phyloP scores from a whole-genome alignment of 768 basidiomycete genomes.

The Krasilnikovozyma curviuscula region DNA sequence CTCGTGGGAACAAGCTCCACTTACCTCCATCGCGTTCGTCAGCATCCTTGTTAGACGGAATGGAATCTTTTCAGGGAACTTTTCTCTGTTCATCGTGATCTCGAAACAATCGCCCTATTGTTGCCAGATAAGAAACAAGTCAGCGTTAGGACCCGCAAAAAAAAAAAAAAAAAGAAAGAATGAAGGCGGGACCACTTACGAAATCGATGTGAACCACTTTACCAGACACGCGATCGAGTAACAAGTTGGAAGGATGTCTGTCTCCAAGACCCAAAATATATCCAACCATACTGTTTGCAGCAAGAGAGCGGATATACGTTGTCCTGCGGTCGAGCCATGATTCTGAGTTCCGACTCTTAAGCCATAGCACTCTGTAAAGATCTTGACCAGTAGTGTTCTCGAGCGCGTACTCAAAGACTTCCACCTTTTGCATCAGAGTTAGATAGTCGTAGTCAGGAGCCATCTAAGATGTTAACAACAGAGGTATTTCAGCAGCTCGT shows the following conservation, averaged over 20 bases:
- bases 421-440: conserved; percentile 86
- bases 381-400: conserved; percentile 98
- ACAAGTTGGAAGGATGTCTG: conserved; percentile 84
- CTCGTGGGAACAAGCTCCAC: conserved; percentile 14
- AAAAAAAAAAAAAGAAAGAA: neutral
- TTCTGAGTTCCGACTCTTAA: conserved; percentile 85
- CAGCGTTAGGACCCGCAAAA: too few relatives aligned
- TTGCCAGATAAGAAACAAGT: too few relatives aligned
- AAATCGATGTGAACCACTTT: conserved; percentile 69
- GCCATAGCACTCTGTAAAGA: conserved; percentile 86
- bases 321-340: conserved; percentile 94
- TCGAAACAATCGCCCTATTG: conserved; percentile 80
- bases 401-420: conserved; percentile 95
- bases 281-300: conserved; percentile 95
- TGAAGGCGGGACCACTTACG: conserved; percentile 19
- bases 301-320: conserved; percentile 85
- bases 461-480: conserved; percentile 42
- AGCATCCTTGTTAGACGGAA: conserved; percentile 97
- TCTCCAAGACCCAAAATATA: conserved; percentile 96
- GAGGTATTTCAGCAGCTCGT: neutral
- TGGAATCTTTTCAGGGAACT: conserved; percentile 96
- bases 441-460: conserved; percentile 95
- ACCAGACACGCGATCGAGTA: conserved; percentile 76
- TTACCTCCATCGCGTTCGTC: conserved; percentile 95
- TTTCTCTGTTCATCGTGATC: conserved; percentile 91